These are phyloP conservation scores for Colletotrichum paranaense DNA, from an alignment of 2,329 filamentous ascomycete species.

Conservation along the genomic window DNA sequence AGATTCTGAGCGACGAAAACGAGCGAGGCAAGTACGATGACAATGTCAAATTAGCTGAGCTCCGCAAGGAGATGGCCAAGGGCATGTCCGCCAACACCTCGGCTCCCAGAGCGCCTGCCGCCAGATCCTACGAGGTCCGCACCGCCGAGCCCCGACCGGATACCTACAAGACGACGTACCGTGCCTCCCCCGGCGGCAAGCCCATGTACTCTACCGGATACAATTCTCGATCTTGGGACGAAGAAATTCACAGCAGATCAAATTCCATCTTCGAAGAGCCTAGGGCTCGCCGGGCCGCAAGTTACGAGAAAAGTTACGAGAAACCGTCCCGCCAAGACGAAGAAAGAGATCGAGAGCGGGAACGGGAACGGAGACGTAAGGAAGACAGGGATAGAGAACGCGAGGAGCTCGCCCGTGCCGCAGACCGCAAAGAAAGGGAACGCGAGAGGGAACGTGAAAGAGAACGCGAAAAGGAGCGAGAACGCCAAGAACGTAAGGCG, in stretches of 20 bases:
- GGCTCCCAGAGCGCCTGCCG: slow-evolving; percentile 53
- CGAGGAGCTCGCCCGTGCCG: slow-evolving; percentile 6
- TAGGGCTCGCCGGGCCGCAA: slow-evolving; percentile 57
- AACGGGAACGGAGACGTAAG: slow-evolving; percentile 43
- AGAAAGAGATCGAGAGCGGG: slow-evolving; percentile 49
- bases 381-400: slow-evolving; percentile 38
- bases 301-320: slow-evolving; percentile 62
- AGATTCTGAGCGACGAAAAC: slow-evolving; percentile 83
- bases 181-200: slow-evolving; percentile 46
- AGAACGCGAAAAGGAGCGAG: slow-evolving; percentile 34
- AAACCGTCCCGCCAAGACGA: slow-evolving; percentile 56
- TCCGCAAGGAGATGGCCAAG: slow-evolving; percentile 65
- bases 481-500: slow-evolving; percentile 22
- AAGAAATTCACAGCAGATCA: slow-evolving; percentile 51
- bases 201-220: slow-evolving; percentile 46
- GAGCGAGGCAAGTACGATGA: slow-evolving; percentile 83
- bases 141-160: slow-evolving; percentile 61
- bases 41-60: slow-evolving; percentile 73
- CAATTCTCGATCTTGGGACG: slow-evolving; percentile 58
- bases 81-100: slow-evolving; percentile 54
- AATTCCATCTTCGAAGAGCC: slow-evolving; percentile 56
- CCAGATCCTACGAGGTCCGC: slow-evolving; percentile 57
- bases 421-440: slow-evolving; percentile 11
- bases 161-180: slow-evolving; percentile 49
- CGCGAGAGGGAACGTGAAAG: slow-evolving; percentile 32